Percentiles rank a stretch among this genome's conserved stretches.
Evolutionary conservation across 2,329 filamentous ascomycete species (phyloP).

Genomic region (Arthrinium phaeospermum): DNA sequence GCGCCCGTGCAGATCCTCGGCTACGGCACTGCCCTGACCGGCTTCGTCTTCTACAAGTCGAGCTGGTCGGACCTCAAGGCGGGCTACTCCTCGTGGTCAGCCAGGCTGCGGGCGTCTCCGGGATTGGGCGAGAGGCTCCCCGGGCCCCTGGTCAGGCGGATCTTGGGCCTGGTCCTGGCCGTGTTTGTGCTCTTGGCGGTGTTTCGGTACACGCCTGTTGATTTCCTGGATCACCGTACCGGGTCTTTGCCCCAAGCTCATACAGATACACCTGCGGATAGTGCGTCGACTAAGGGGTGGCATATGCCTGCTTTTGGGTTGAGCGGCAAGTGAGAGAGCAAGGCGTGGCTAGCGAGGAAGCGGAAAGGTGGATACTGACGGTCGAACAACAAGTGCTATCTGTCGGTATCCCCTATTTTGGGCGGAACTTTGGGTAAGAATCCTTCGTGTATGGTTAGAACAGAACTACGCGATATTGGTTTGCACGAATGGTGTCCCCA

Average conservation of each 20-base stretch:
- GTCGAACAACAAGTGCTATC: neutral
- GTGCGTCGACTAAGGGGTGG: neutral
- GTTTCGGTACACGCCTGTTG: neutral
- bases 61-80: slow-evolving; percentile 27
- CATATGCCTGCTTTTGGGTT: neutral
- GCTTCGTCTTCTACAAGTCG: slow-evolving; percentile 56
- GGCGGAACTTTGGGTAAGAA: no score
- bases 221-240: neutral
- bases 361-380: neutral
- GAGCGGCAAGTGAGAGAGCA: neutral
- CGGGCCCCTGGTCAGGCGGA: neutral
- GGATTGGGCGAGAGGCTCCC: neutral
- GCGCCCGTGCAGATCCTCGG: slow-evolving; percentile 75
- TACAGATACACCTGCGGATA: neutral
- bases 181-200: neutral
- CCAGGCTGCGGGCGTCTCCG: neutral
- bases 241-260: neutral
- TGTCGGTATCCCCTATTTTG: neutral
- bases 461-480: neutral
- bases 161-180: neutral
- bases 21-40: slow-evolving; percentile 71
- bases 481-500: neutral
- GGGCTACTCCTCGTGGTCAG: neutral
- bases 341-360: neutral
- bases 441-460: no score